Conservation (phyloP, 192 early-diverging fungal species). For the Funneliformis geosporum region DNA sequence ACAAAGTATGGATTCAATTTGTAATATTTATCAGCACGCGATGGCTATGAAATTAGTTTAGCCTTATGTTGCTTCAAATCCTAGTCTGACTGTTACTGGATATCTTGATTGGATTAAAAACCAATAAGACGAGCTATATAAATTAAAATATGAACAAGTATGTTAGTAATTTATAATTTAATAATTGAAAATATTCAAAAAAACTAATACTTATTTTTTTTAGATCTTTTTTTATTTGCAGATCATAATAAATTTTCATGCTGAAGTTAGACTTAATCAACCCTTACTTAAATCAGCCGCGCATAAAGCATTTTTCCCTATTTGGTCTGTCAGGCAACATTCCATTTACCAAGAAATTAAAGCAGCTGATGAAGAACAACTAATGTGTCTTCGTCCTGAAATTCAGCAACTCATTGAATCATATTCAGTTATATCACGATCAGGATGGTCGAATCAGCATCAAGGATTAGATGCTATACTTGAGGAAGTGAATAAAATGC, state of each 20-base stretch:
- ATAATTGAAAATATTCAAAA: background rate
- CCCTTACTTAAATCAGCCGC: background rate
- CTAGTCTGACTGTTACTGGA: background rate
- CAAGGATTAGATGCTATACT: no score
- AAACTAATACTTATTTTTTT: background rate
- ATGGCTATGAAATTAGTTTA: background rate
- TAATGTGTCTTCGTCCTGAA: no score
- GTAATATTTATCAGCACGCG: no score
- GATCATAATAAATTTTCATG: constrained; percentile 14
- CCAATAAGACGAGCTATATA: background rate
- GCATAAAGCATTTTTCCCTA: no score
- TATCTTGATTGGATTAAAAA: constrained; percentile 2
- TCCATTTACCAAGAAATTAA: no score
- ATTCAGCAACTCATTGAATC: no score
- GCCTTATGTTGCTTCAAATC: background rate
- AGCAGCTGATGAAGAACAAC: no score
- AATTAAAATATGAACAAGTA: constrained; percentile 16
- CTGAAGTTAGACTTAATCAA: background rate
- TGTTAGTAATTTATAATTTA: background rate
- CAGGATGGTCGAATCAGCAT: no score
- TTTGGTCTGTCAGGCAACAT: no score
- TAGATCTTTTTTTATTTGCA: constrained; percentile 18
- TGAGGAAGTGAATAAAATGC: no score
- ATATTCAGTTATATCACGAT: no score
- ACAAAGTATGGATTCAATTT: no score